Evolutionary conservation across 768 basidiomycete species (phyloP), one percentile per base, ranked within the genome.

Genomic region (Tubosaeta sp.): DNA sequence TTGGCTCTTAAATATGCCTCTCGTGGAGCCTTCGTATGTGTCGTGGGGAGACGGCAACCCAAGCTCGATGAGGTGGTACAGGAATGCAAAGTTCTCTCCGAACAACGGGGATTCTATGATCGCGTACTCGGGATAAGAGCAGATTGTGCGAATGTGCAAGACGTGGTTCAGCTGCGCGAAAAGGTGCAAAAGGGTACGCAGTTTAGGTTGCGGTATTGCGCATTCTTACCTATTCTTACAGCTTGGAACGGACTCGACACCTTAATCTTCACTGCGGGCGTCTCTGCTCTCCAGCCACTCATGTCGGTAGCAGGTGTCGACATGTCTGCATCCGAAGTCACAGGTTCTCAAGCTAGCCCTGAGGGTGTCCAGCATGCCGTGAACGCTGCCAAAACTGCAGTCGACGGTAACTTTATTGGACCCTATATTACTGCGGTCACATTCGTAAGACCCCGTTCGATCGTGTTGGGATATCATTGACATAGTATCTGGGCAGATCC

Each of bases 211-310:
- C 13, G 2, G 26, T 41, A 3, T 6, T 29, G n/a, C 9, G 52
- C 2, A 55, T 31, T 11, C 44, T 58, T 22, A 62, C 38, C 3
- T 19, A 6, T 44, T 4, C 33, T 19, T 43, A 14, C 9, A 95
- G 93, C 75, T 57, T 94, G 91, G 91, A 72, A 71, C 1, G 89
- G 91, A 14, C 58, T 95, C 1, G 93, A 95, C 66, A 95, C 93
- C 0, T 64, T 95, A 6, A 71, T 92, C 29, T 80, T 95, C 33
- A 78, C 81, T 31, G 91, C 92, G 3, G 94, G 94, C 4, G 88
- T 94, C 0, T 90, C 90, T 1, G 85, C 91, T 11, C 74, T 93
- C 3, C 82, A 80, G 48, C 87, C 92, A 0, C 71, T 95, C 25
- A 74, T 94, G 66, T 78, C 81, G 3, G 69, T 91, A 10, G 85